phyloP scores from a whole-genome alignment of 2,329 filamentous ascomycete species.

The Aspergillus amoenus region DNA sequence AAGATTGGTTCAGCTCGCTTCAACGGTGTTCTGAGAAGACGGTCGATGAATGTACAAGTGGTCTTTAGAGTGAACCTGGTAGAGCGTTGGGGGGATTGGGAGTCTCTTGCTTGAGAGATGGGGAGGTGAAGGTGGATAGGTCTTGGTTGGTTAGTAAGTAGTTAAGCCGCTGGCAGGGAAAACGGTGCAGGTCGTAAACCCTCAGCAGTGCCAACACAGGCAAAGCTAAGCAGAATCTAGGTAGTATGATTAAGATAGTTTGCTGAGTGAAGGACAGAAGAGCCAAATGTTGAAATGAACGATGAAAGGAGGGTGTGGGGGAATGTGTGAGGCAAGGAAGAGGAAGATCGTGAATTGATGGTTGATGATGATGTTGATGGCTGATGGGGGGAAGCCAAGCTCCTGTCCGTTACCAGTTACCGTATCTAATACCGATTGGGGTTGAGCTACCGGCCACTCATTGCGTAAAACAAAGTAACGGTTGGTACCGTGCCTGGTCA shows the following conservation, averaged over 20 bases:
- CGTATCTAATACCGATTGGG: neutral
- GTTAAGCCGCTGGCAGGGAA: constrained; percentile 24
- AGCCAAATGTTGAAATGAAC: constrained; percentile 1
- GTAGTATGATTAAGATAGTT: neutral
- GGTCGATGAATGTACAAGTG: constrained; percentile 3
- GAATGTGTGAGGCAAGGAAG: constrained; percentile 6
- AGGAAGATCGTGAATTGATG: constrained; percentile 25
- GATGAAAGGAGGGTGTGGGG: constrained; percentile 9
- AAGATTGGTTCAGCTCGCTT: constrained; percentile 5
- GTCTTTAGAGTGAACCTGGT: neutral
- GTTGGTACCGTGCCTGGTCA: constrained; percentile 2
- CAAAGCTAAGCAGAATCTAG: constrained; percentile 1
- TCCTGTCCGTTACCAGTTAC: neutral
- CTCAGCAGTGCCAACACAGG: constrained; percentile 22
- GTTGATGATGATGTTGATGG: constrained; percentile 1
- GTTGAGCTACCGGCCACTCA: neutral
- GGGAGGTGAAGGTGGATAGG: constrained; percentile 20
- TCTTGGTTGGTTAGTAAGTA: constrained; percentile 22
- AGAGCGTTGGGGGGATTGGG: neutral
- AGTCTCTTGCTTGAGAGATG: neutral
- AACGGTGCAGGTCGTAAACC: constrained; percentile 43
- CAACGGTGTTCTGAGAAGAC: neutral
- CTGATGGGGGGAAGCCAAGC: constrained; percentile 7
- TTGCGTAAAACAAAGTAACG: neutral
- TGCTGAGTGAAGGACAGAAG: neutral